phyloP scores from a whole-genome alignment of 2,329 filamentous ascomycete genomes.

The Phaeosphaeriaceae sp. region DNA sequence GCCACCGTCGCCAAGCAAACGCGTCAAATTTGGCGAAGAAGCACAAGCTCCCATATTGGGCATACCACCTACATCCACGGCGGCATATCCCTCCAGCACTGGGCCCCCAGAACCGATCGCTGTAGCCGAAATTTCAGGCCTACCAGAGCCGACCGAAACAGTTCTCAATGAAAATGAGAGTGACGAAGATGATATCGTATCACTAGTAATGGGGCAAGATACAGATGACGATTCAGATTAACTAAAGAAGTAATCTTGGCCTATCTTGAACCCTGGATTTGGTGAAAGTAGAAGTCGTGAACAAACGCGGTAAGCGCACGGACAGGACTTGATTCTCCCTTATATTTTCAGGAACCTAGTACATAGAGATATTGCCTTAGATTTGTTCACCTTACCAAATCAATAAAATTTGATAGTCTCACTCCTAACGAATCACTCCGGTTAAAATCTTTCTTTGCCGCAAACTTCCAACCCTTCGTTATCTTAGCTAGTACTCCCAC shows the following conservation, averaged over 20 bases:
- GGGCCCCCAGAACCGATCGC: neutral
- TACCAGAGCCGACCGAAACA: constrained; percentile 22
- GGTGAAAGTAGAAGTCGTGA: constrained; percentile 4
- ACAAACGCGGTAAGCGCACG: constrained; percentile 7
- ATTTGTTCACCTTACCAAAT: too few relatives aligned
- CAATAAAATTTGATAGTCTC: too few relatives aligned
- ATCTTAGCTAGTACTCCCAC: too few relatives aligned
- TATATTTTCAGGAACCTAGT: neutral
- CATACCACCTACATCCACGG: constrained; percentile 7
- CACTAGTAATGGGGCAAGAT: constrained; percentile 44
- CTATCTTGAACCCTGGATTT: too few relatives aligned
- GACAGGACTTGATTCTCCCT: neutral
- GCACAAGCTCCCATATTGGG: constrained; percentile 4
- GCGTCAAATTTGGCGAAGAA: constrained; percentile 28
- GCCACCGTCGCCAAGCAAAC: constrained; percentile 36
- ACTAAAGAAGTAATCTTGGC: too few relatives aligned
- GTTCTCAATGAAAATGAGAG: constrained; percentile 23
- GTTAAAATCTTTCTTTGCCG: too few relatives aligned
- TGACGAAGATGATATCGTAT: constrained; percentile 41
- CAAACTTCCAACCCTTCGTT: too few relatives aligned
- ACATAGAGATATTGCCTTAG: too few relatives aligned
- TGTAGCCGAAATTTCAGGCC: constrained; percentile 20
- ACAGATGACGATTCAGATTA: constrained; percentile 45
- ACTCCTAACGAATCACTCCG: too few relatives aligned
- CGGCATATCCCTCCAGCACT: neutral